These are phyloP conservation scores for Oehlia diaphana DNA, from an alignment of 192 early-diverging fungal species.

Conservation along the genomic window DNA sequence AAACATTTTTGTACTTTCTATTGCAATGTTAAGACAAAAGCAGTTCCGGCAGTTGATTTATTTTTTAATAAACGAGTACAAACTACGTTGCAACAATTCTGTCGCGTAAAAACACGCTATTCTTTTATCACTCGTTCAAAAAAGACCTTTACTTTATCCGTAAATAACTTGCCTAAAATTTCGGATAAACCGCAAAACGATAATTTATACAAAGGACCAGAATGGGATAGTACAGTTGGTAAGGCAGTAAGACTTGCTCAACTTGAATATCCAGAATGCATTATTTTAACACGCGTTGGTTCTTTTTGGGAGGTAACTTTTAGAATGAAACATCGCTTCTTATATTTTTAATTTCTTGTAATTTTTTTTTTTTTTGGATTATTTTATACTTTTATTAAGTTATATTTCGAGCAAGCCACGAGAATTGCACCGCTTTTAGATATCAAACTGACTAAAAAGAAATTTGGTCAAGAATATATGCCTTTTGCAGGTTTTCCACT, in stretches of 20 bases:
- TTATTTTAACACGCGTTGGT: constrained; percentile 74
- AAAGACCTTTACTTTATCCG: background rate
- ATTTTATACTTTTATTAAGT: constrained; percentile 28
- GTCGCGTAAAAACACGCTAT: background rate
- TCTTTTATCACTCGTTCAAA: constrained; percentile 13
- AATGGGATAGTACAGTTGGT: constrained; percentile 21
- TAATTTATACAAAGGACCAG: background rate
- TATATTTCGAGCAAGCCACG: constrained; percentile 74
- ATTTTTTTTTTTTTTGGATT: background rate
- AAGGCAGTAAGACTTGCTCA: constrained; percentile 51
- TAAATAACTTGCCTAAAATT: background rate
- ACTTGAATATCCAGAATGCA: constrained; percentile 63
- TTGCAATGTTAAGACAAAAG: background rate
- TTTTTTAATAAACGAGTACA: background rate
- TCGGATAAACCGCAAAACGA: background rate
- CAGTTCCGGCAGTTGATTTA: background rate
- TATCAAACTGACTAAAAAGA: constrained; percentile 69
- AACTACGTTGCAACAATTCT: background rate
- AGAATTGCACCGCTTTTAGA: constrained; percentile 64
- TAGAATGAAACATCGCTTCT: background rate
- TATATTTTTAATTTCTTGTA: too few species aligned
- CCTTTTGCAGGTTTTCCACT: constrained; percentile 76
- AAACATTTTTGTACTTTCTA: background rate
- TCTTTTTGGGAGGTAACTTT: constrained; percentile 72
- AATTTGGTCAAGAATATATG: constrained; percentile 50